Evolutionary conservation across 192 early-diverging fungal species (phyloP).

Genomic region (Coemansia erecta): DNA sequence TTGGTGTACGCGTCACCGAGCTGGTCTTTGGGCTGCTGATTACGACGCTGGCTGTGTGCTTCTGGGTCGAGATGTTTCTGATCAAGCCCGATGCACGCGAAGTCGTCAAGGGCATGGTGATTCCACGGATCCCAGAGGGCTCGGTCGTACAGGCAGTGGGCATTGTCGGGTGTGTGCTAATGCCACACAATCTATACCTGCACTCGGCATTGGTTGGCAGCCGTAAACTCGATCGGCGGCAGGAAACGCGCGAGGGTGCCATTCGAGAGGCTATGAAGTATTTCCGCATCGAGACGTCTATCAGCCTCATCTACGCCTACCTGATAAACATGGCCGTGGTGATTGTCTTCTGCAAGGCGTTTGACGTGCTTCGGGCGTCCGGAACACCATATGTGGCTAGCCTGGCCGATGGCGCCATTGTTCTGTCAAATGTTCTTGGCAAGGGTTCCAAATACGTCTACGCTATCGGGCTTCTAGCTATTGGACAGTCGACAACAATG

Average conservation of each 20-base stretch:
- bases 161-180: slow-evolving; percentile 68
- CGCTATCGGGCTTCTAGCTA: slow-evolving; percentile 76
- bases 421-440: slow-evolving; percentile 63
- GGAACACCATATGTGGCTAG: slow-evolving; percentile 36
- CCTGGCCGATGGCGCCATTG: slow-evolving; percentile 54
- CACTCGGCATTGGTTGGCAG: slow-evolving; percentile 79
- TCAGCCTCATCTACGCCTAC: slow-evolving; percentile 61
- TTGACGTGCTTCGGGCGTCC: slow-evolving; percentile 57
- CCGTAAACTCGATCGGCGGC: slow-evolving; percentile 54
- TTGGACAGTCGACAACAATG: slow-evolving; percentile 86
- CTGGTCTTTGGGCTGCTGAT: slow-evolving; percentile 72
- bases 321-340: slow-evolving; percentile 74
- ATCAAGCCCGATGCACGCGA: slow-evolving; percentile 55
- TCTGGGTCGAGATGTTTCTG: slow-evolving; percentile 71
- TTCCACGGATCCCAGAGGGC: slow-evolving; percentile 58
- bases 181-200: slow-evolving; percentile 91
- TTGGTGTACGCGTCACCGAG: slow-evolving; percentile 72
- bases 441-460: slow-evolving; percentile 67
- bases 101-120: slow-evolving; percentile 59
- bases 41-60: slow-evolving; percentile 69
- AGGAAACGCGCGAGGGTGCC: slow-evolving; percentile 55
- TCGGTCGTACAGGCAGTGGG: slow-evolving; percentile 66
- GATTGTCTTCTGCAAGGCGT: slow-evolving; percentile 62
- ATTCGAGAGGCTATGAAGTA: slow-evolving; percentile 70
- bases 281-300: slow-evolving; percentile 62